These are phyloP conservation scores for Telfairia occidentalis DNA, from an alignment of 331 rosid species.

Conservation along the genomic window DNA sequence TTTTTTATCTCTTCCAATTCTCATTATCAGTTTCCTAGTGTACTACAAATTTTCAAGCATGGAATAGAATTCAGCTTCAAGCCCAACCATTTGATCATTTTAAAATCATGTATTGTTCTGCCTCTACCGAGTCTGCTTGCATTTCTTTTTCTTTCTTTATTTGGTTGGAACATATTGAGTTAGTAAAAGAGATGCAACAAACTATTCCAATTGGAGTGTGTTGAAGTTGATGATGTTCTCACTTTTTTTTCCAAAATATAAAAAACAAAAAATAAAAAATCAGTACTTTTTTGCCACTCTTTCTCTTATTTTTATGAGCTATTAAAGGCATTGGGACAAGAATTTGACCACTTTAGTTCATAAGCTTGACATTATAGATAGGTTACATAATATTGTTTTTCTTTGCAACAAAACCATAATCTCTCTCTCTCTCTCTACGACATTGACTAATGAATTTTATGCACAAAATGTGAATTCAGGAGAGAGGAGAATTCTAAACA, in stretches of 20 bases:
- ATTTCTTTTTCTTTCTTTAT: not conserved
- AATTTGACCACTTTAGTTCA: conserved; percentile 65
- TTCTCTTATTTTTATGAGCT: conserved; percentile 92
- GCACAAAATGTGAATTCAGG: conserved; percentile 39
- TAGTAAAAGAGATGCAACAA: not conserved
- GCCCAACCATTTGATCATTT: not conserved
- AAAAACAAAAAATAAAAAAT: conserved; percentile 24
- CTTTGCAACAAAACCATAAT: conserved; percentile 33
- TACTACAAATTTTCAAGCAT: not conserved
- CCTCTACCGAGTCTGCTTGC: not conserved
- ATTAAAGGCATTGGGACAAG: conserved; percentile 64
- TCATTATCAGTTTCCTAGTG: not conserved
- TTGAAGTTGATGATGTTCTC: conserved; percentile 32
- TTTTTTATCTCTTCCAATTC: not conserved
- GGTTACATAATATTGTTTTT: conserved; percentile 34
- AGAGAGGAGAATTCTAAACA: conserved; percentile 53
- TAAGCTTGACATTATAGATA: conserved; percentile 21
- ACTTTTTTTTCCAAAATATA: not conserved
- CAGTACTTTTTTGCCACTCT: conserved; percentile 67
- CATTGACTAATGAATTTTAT: not conserved
- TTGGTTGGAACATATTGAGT: not conserved
- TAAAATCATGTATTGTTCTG: not conserved
- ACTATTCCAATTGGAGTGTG: conserved; percentile 17
- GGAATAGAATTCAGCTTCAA: conserved; percentile 8
- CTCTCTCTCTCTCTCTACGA: conserved; percentile 1